A percentile compares a stretch with the other conserved stretches of the same genome.
Conservation (phyloP, 2,329 filamentous ascomycete species). For the Paradendryphiella salina region DNA sequence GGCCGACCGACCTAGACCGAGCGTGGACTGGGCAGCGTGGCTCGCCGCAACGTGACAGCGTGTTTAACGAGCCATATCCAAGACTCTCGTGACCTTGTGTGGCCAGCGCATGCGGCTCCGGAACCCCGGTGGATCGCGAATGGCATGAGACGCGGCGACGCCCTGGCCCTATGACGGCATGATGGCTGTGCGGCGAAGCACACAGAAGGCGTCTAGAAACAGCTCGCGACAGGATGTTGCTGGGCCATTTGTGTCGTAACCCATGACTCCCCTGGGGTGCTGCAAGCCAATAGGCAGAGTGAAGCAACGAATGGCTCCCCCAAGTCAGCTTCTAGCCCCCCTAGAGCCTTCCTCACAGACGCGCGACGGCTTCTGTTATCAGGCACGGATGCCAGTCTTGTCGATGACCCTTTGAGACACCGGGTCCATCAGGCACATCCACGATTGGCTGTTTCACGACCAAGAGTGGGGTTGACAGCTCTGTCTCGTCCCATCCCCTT, state of each 20-base stretch:
- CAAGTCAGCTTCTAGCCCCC: conserved; percentile 16
- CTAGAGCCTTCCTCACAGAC: conserved; percentile 20
- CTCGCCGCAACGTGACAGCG: conserved; percentile 26
- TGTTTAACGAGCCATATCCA: conserved; percentile 26
- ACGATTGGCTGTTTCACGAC: conserved; percentile 34
- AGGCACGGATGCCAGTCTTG: conserved; percentile 24
- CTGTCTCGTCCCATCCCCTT: conserved; percentile 35
- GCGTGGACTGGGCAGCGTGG: conserved; percentile 16
- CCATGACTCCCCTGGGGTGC: conserved; percentile 12
- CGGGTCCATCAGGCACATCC: conserved; percentile 34
- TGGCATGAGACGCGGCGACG: conserved; percentile 24
- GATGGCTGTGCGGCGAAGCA: conserved; percentile 16
- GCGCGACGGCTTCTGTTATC: conserved; percentile 30
- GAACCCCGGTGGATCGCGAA: conserved; percentile 12
- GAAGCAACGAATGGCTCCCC: conserved; percentile 28
- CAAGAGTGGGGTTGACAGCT: conserved; percentile 25
- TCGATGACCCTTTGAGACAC: conserved; percentile 37
- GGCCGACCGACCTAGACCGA: conserved; percentile 6
- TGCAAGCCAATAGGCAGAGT: conserved; percentile 28
- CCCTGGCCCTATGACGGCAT: conserved; percentile 22
- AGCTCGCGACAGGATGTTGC: conserved; percentile 25
- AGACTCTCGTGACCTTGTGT: conserved; percentile 23
- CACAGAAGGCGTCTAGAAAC: conserved; percentile 32
- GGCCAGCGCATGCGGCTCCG: conserved; percentile 30
- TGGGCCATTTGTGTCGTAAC: conserved; percentile 19